Conservation (phyloP, 1,284 basidiomycete species). For the Lentinula novae-zelandiae region DNA sequence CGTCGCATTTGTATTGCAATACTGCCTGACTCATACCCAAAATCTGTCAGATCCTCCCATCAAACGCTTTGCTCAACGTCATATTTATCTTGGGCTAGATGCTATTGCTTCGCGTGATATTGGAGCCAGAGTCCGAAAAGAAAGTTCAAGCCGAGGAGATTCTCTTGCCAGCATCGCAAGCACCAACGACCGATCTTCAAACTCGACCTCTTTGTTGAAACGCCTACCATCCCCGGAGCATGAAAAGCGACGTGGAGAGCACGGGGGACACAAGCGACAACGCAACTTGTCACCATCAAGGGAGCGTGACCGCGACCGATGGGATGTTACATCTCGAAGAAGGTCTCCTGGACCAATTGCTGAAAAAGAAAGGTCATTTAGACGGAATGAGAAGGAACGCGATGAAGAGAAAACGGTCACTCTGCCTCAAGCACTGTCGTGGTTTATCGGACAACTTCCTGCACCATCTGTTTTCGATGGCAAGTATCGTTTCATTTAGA, state of each 20-base stretch:
- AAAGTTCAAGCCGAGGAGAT: background rate
- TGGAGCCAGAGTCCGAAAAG: conserved; percentile 61
- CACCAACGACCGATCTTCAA: background rate
- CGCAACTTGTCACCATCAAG: conserved; percentile 18
- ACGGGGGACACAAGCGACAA: conserved; percentile 10
- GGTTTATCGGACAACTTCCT: conserved; percentile 82
- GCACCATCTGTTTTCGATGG: conserved; percentile 74
- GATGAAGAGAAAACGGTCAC: conserved; percentile 49
- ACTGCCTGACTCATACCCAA: background rate
- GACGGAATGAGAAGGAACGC: conserved; percentile 37
- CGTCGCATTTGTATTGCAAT: conserved; percentile 16
- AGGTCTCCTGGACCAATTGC: conserved; percentile 7
- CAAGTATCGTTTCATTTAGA: conserved; percentile 34
- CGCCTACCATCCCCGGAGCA: conserved; percentile 7
- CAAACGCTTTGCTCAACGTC: conserved; percentile 88
- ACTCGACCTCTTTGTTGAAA: conserved; percentile 3
- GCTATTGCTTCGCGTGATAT: conserved; percentile 88
- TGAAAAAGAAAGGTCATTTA: conserved; percentile 1
- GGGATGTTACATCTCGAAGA: conserved; percentile 3
- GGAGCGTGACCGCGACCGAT: conserved; percentile 24
- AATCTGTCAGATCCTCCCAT: conserved; percentile 71
- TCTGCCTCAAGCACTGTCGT: conserved; percentile 70
- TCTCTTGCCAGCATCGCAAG: background rate
- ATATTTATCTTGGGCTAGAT: conserved; percentile 86
- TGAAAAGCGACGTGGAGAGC: conserved; percentile 7